Evolutionary conservation across 192 early-diverging fungal genomes (phyloP).

Genomic region (Backusella tuberculispora): DNA sequence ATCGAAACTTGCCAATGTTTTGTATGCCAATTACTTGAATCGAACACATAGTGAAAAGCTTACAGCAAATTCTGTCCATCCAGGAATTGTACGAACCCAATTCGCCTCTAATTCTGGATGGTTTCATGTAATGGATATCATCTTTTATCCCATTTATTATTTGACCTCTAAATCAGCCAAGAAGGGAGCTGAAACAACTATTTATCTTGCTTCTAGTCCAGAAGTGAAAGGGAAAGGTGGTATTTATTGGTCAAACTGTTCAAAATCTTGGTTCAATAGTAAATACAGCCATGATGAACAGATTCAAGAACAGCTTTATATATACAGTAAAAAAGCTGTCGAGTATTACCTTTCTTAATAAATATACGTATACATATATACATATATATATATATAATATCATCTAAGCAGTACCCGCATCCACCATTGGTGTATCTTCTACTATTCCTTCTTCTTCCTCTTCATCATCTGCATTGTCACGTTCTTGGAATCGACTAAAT

Average conservation of each 20-base stretch:
- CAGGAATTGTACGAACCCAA: too few relatives aligned
- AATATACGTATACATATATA: neutral
- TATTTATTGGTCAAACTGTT: conserved; percentile 23
- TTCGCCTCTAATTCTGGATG: too few relatives aligned
- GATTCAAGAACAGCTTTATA: conserved; percentile 15
- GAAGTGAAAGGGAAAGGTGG: neutral
- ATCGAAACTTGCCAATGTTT: conserved; percentile 25
- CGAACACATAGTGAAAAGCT: too few relatives aligned
- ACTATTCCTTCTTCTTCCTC: conserved; percentile 38
- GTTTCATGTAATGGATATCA: too few relatives aligned
- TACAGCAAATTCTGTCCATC: too few relatives aligned
- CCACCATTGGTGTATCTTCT: conserved; percentile 10
- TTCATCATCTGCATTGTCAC: conserved; percentile 39
- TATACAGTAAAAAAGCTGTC: neutral
- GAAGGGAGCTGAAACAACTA: too few relatives aligned
- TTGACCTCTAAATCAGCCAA: too few relatives aligned
- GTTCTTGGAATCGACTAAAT: conserved; percentile 35
- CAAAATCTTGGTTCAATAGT: neutral
- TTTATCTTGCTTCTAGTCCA: too few relatives aligned
- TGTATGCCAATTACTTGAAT: neutral
- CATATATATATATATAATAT: too few relatives aligned
- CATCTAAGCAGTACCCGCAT: conserved; percentile 6
- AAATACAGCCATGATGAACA: conserved; percentile 13
- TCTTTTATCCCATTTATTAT: too few relatives aligned
- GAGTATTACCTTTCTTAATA: neutral